Base-by-base conservation (phyloP, 768 basidiomycete species). In the Mycena capillaripes region DNA sequence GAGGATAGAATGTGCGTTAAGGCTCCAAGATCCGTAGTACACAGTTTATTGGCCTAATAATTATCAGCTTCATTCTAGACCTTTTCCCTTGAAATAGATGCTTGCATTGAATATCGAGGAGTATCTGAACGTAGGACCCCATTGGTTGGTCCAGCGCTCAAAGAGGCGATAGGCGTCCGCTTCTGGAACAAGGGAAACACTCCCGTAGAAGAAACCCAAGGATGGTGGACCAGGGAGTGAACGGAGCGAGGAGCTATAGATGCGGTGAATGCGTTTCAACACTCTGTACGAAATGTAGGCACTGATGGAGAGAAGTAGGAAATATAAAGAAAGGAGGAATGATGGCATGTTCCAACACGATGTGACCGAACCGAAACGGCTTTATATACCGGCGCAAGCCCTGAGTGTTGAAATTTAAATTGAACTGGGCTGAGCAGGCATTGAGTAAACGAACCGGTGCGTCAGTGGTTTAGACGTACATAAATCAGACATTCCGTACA, bases 201-300 rank as follows among this genome's bases (percentile, higher is more conserved):
- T 57, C 12, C 52, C 66, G 38, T 68, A 56, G 46, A 59, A 50
- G 6, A 68, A 40, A 21, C 52, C 29, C 10, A 44, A 11, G 19
- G 53, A 38, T 44, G 56, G 66, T n/a, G 52, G 66, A 29, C 66
- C 56, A 34, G 66, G 56, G 19, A 57, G 9, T 29, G 56, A 29
- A 34, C 53, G 53, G 1, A 68, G 53, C 10, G 66, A n/a, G n/a
- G 66, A 57, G 36, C 19, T 14, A 29, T 68, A 69, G 46, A 57
- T 40, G 17, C 56, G 30, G 30, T 69, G 44, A 48, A 69, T 29
- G 19, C 57, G 38, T 53, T 50, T 48, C 36, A n/a, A n/a, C 5
- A 69, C 29, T 23, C 52, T 40, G 48, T 57, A 60, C 38, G 27
- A 25, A 19, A 57, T 62, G 44, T 57, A 48, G 56, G 34, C 34